Percentiles rank a stretch among this genome's conserved stretches.
phyloP scores from a whole-genome alignment of 2,329 filamentous ascomycete species.

The Davidsoniella virescens region DNA sequence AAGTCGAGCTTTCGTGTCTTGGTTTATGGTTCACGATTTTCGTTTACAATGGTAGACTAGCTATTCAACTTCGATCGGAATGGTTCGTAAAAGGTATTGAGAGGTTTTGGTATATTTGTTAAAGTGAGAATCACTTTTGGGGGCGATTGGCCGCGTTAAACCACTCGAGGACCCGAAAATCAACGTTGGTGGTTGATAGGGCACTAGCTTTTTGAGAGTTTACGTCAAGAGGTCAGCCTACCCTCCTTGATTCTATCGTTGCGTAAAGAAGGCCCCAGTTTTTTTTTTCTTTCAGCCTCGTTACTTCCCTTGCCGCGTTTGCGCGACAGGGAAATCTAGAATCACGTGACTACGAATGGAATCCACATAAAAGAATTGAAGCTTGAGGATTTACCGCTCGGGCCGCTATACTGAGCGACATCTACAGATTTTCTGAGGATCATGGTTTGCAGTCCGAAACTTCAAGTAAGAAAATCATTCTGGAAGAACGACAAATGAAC shows the following conservation, averaged over 20 bases:
- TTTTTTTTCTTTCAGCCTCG: constrained; percentile 13
- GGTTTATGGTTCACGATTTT: background rate
- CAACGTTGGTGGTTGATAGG: no score
- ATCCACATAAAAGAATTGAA: no score
- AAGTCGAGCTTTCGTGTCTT: background rate
- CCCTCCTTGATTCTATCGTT: no score
- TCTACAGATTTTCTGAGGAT: no score
- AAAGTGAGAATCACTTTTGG: no score
- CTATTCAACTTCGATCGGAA: background rate
- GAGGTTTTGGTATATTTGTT: background rate
- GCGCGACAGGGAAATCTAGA: constrained; percentile 6
- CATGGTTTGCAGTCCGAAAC: no score
- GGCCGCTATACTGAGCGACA: no score
- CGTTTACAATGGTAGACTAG: background rate
- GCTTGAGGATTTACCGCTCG: no score
- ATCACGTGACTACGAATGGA: constrained; percentile 6
- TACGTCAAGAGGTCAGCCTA: no score
- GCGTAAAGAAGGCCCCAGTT: constrained; percentile 11
- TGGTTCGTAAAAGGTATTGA: background rate
- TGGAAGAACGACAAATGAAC: no score
- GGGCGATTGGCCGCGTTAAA: background rate
- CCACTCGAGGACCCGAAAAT: no score
- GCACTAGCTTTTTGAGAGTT: background rate
- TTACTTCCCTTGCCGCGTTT: constrained; percentile 8
- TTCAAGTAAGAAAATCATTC: no score